phyloP scores from a whole-genome alignment of 2,329 filamentous ascomycete genomes.

The Hymenoscyphus infarciens region DNA sequence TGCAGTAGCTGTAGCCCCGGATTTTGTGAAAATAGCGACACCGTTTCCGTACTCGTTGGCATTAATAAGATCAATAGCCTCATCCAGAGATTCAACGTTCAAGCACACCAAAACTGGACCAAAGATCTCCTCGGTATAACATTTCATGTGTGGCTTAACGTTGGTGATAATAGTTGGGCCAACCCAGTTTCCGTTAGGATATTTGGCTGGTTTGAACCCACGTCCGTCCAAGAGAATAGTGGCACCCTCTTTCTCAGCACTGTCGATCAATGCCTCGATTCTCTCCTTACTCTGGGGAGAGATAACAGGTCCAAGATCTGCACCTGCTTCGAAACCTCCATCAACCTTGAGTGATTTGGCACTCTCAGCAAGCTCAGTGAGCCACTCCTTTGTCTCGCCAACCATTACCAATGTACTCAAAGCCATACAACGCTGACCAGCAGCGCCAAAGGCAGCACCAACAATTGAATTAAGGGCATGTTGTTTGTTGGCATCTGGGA shows the following conservation, averaged over 20 bases:
- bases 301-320: conserved; percentile 80
- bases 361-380: conserved; percentile 71
- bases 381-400: conserved; percentile 80
- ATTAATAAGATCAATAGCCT: conserved; percentile 79
- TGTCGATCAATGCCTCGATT: conserved; percentile 72
- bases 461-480: conserved; percentile 81
- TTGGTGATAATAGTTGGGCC: conserved; percentile 80
- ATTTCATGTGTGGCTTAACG: conserved; percentile 76
- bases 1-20: conserved; percentile 69
- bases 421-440: conserved; percentile 84
- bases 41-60: conserved; percentile 85
- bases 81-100: conserved; percentile 73
- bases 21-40: conserved; percentile 78
- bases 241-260: conserved; percentile 75
- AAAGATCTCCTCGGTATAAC: conserved; percentile 84
- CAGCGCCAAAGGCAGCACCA: conserved; percentile 80
- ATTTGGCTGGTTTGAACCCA: conserved; percentile 70
- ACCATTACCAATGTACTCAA: conserved; percentile 80
- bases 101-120: conserved; percentile 80
- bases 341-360: conserved; percentile 71
- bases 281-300: conserved; percentile 73
- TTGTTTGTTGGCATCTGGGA: conserved; percentile 88
- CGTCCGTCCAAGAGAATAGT: conserved; percentile 80
- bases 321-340: conserved; percentile 75
- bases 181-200: conserved; percentile 82